A percentile compares a stretch with the other conserved stretches of the same genome.
phyloP scores from a whole-genome alignment of 305 asterid genomes.

The Solanum aculeatissimum region DNA sequence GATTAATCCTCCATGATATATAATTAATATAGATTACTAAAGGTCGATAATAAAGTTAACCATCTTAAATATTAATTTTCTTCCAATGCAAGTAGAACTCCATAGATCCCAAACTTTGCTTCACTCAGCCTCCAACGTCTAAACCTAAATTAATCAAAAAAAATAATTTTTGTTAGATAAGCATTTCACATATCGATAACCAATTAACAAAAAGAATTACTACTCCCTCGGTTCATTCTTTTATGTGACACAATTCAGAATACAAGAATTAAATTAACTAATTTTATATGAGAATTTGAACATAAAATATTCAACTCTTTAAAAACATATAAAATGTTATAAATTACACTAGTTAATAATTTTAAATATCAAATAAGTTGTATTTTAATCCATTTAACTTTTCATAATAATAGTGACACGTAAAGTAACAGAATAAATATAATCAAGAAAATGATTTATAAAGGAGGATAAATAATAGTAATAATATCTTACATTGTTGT shows the following conservation, averaged over 20 bases:
- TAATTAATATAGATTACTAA: not conserved
- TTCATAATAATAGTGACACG: not conserved
- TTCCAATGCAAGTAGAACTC: not conserved
- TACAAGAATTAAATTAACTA: not conserved
- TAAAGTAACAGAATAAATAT: not conserved
- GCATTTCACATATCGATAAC: not conserved
- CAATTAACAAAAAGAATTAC: not conserved
- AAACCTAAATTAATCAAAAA: not conserved
- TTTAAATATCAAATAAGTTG: not conserved
- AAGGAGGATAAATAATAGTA: not conserved
- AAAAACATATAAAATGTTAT: not conserved
- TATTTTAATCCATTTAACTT: not conserved
- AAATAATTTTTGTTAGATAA: not conserved
- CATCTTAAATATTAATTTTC: not conserved
- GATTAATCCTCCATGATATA: not conserved
- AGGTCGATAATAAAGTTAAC: not conserved
- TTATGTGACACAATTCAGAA: not conserved
- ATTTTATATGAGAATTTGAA: not conserved
- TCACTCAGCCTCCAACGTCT: not conserved
- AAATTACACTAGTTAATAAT: not conserved
- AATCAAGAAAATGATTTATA: not conserved
- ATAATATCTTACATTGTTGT: conserved; percentile 31
- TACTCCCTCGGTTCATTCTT: not conserved
- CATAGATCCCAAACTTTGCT: not conserved
- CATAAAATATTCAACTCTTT: fast-evolving